Evolutionary conservation across 78 protist genomes (phyloP), one percentile per base, ranked within the genome.

Genomic region (Tieghemostelium lacteum): DNA sequence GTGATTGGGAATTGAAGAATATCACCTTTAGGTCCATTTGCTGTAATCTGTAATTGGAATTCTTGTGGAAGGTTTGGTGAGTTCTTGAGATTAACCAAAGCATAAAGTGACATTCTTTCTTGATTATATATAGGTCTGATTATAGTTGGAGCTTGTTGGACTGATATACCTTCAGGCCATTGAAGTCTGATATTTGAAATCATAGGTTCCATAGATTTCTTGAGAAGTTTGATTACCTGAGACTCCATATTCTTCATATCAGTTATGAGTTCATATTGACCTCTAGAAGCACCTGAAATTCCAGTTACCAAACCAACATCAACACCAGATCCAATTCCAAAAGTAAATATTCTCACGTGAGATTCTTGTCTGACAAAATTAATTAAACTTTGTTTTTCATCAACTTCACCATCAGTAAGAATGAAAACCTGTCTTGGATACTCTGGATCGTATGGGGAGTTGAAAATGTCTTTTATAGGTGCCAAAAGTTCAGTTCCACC

Each of bases 261-360:
- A 12, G 2, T 37, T 28, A 88, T 63, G 3, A 88, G 66, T 29
- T 67, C 86, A 71, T 72, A 75, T 39, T 75, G 45, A 31, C 93
- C 93, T 58, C 52, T 63, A 34, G 85, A 69, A 10, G 86, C 86
- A 50, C 75, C 49, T 22, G 87, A 69, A 16, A 88, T 26, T 61
- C 86, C 93, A 57, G 58, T 60, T 10, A 88, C 93, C 73, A 88
- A 55, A 34, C 75, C 50, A 26, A 20, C 58, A 62, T 88, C 93
- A 2, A 88, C 93, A 65, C 93, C 66, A 36, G 37, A 8, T 26
- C 93, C 93, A 58, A 88, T 88, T 7, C 93, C 93, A 69, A 63
- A 65, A 4, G 93, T 88, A 26, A 88, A 88, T 0, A 88, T 75
- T 28, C 93, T 39, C 26, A 73, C 26, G 3, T 36, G 10, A 57